These are phyloP conservation scores for Metschnikowia shivogae DNA, from an alignment of 805 yeast species.

Conservation along the genomic window DNA sequence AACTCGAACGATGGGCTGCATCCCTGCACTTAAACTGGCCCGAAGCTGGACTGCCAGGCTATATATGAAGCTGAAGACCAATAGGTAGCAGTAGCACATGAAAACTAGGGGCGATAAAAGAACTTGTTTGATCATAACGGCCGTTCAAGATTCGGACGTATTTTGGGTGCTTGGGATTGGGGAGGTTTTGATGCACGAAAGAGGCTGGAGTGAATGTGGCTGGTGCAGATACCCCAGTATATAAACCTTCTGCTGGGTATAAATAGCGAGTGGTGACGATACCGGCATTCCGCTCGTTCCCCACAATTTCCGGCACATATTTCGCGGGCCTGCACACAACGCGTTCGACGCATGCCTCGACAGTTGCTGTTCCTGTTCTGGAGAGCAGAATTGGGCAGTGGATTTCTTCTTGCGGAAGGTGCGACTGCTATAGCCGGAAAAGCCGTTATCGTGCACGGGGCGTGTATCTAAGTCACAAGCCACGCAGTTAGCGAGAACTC, in stretches of 20 bases:
- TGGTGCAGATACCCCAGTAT: too few relatives aligned
- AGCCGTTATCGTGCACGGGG: neutral
- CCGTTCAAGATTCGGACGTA: neutral
- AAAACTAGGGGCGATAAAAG: conserved; percentile 1
- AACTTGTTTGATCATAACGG: neutral
- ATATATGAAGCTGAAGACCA: conserved; percentile 4
- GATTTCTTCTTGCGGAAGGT: neutral
- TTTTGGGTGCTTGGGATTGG: neutral
- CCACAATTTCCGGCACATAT: conserved; percentile 1
- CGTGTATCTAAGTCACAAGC: neutral
- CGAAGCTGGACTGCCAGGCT: conserved; percentile 4
- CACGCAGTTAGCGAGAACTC: neutral
- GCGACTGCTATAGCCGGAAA: too few relatives aligned
- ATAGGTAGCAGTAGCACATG: conserved; percentile 7
- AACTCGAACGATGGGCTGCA: conserved; percentile 12
- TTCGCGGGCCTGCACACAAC: neutral
- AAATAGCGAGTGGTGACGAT: neutral
- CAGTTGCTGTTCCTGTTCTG: conserved; percentile 1
- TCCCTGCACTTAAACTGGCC: conserved; percentile 13
- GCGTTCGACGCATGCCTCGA: neutral
- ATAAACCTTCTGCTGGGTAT: neutral
- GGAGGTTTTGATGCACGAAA: neutral
- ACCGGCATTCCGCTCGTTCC: neutral
- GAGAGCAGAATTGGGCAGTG: neutral
- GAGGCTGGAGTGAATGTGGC: neutral